Percentiles rank a stretch among this genome's conserved stretches.
Conservation (phyloP, 495 filamentous ascomycete species). For the Evernia prunastri region DNA sequence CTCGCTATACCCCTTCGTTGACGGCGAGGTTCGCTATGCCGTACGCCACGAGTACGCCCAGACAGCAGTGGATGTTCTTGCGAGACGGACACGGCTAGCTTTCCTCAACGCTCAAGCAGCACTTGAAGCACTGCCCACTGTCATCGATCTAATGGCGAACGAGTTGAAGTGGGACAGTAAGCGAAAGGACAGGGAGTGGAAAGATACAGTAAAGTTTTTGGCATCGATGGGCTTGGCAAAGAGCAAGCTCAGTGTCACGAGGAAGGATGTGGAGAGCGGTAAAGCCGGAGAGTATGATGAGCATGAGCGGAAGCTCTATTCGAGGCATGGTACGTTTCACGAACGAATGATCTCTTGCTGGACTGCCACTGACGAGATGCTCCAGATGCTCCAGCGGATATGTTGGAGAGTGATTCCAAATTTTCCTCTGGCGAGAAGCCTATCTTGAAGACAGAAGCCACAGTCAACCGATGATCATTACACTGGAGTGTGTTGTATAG, state of each 20-base stretch:
- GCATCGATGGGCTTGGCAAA: constrained; percentile 82
- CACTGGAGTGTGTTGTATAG: neutral
- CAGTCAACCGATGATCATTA: constrained; percentile 42
- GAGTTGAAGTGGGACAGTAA: constrained; percentile 76
- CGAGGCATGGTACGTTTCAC: constrained; percentile 56
- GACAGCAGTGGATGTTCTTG: constrained; percentile 86
- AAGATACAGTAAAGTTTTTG: constrained; percentile 67
- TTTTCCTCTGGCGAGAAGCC: constrained; percentile 35
- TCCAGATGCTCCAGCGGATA: constrained; percentile 53
- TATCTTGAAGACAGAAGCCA: constrained; percentile 33
- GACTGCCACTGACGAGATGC: constrained; percentile 27
- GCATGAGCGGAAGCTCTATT: constrained; percentile 64
- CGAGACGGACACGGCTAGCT: constrained; percentile 77
- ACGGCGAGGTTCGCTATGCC: constrained; percentile 90
- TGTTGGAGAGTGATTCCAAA: constrained; percentile 45
- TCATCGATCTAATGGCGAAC: constrained; percentile 90
- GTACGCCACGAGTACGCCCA: constrained; percentile 89
- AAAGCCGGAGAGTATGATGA: constrained; percentile 63
- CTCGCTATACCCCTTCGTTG: constrained; percentile 85
- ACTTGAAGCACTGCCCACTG: constrained; percentile 75
- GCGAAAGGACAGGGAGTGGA: constrained; percentile 80
- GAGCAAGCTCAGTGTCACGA: constrained; percentile 60
- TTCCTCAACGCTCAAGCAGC: constrained; percentile 96
- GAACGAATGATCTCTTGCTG: neutral
- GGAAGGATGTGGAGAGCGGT: constrained; percentile 73